These are phyloP conservation scores for Melanogaster broomeanus DNA, from an alignment of 768 basidiomycete species.

Conservation along the genomic window DNA sequence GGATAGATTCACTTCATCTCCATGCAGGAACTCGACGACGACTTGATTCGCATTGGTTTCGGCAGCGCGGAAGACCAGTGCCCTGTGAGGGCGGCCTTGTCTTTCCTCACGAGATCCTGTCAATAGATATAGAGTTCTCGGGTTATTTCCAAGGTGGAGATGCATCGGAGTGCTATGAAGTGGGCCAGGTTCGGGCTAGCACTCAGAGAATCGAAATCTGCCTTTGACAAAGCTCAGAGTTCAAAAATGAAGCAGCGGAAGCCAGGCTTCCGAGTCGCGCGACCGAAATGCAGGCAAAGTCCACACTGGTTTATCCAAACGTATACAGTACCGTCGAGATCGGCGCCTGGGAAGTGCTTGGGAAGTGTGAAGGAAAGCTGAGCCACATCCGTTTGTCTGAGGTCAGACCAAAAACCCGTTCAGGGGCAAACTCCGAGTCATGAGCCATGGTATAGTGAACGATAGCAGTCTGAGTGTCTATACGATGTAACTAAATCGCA, in stretches of 20 bases:
- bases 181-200: background rate
- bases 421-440: too few species aligned
- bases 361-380: too few species aligned
- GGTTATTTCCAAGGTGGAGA: constrained; percentile 68
- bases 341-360: too few species aligned
- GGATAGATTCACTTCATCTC: constrained; percentile 67
- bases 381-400: too few species aligned
- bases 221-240: too few species aligned
- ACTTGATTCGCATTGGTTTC: constrained; percentile 56
- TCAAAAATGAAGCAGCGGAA: too few species aligned
- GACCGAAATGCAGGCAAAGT: too few species aligned
- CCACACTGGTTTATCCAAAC: too few species aligned
- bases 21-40: constrained; percentile 83
- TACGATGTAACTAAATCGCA: constrained; percentile 5
- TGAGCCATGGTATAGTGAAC: too few species aligned
- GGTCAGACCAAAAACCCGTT: too few species aligned
- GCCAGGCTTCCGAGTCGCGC: too few species aligned
- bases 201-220: background rate
- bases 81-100: constrained; percentile 58
- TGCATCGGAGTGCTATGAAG: constrained; percentile 50
- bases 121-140: constrained; percentile 72
- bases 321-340: too few species aligned
- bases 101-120: constrained; percentile 69
- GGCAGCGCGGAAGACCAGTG: constrained; percentile 72
- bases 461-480: background rate